Conservation (phyloP, 352 stramenopile genomes). For the Pythium biforme region DNA sequence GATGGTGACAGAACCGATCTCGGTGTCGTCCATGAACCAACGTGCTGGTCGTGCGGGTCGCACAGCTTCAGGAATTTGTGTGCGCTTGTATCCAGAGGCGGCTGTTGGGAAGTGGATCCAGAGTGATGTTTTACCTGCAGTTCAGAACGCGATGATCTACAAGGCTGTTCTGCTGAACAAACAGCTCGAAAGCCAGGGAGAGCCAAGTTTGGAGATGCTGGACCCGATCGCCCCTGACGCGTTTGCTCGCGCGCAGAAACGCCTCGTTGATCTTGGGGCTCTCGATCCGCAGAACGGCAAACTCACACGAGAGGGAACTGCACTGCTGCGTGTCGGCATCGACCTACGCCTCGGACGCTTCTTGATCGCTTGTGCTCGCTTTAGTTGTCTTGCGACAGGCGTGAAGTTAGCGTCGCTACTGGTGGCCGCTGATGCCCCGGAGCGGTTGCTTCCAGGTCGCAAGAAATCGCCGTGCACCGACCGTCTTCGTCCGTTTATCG, state of each 20-base stretch:
- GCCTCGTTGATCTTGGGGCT: slow-evolving; percentile 15
- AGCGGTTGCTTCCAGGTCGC: slow-evolving; percentile 20
- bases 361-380: slow-evolving; percentile 21
- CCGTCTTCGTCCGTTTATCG: slow-evolving; percentile 1
- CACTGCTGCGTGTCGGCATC: slow-evolving; percentile 19
- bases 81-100: slow-evolving; percentile 20
- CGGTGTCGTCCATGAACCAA: slow-evolving; percentile 23
- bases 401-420: slow-evolving; percentile 25
- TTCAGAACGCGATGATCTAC: slow-evolving; percentile 27
- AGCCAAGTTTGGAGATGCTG: slow-evolving; percentile 16
- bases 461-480: neutral
- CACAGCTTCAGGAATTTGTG: slow-evolving; percentile 21
- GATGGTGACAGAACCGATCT: slow-evolving; percentile 25
- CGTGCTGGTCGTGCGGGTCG: slow-evolving; percentile 21
- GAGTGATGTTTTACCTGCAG: slow-evolving; percentile 1
- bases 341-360: slow-evolving; percentile 25
- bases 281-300: slow-evolving; percentile 12
- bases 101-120: slow-evolving; percentile 4
- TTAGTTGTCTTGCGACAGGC: slow-evolving; percentile 24
- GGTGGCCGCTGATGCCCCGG: slow-evolving; percentile 11
- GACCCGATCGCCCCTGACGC: slow-evolving; percentile 13
- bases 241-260: neutral
- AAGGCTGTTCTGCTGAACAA: slow-evolving; percentile 29
- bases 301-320: slow-evolving; percentile 18
- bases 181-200: slow-evolving; percentile 7